Evolutionary conservation across 441 rosid genomes (phyloP).

Genomic region (Euphorbia corollata): DNA sequence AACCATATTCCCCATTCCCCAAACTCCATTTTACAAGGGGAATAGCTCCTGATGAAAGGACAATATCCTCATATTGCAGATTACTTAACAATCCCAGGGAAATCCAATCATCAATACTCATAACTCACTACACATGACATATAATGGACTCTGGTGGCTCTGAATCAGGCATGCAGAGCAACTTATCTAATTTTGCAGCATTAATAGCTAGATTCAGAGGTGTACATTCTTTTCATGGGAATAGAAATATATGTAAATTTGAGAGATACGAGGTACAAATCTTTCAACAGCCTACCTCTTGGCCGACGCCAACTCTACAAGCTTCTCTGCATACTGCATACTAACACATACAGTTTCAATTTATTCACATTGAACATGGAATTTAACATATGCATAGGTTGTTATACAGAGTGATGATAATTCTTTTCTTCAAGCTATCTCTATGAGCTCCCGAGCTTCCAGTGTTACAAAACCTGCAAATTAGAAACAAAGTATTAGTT

Average conservation of each 20-base stretch:
- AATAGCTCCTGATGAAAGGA: too few relatives aligned
- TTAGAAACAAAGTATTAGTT: slow-evolving; percentile 7
- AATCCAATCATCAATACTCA: too few relatives aligned
- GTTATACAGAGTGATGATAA: neutral
- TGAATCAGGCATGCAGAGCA: neutral
- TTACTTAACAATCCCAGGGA: neutral
- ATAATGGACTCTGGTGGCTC: neutral
- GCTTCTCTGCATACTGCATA: neutral
- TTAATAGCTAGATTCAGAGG: neutral
- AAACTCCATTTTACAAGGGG: too few relatives aligned
- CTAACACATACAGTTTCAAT: neutral
- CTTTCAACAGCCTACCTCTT: neutral
- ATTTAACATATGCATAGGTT: neutral
- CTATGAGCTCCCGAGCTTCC: neutral
- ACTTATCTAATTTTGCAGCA: neutral
- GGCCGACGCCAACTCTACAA: neutral
- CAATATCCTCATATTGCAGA: too few relatives aligned
- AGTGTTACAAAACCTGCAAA: slow-evolving; percentile 13
- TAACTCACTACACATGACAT: neutral
- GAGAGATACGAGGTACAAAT: neutral
- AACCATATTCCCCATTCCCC: too few relatives aligned
- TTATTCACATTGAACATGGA: neutral
- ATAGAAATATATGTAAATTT: neutral
- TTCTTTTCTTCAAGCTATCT: neutral
- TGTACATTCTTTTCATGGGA: neutral